Base-by-base conservation (phyloP, 2,329 filamentous ascomycete species). In the Aspergillus sp. region DNA sequence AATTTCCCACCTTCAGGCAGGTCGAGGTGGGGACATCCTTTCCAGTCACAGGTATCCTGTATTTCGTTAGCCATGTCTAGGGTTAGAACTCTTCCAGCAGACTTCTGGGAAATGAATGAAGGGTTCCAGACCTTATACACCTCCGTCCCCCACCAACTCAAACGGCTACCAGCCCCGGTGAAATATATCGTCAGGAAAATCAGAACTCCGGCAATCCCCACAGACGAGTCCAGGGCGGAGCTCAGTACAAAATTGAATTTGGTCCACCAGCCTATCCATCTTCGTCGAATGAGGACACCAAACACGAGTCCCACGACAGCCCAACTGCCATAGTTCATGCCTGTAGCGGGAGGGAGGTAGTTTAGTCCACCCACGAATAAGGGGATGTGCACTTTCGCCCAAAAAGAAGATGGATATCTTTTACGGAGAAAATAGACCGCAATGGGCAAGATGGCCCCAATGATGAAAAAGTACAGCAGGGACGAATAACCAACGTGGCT, bases 201-300 rank as follows among this genome's bases (percentile, higher is more conserved):
- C 3, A 66, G 38, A 13, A 64, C 60, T 0, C 63, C 64, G 0
- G 62, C 63, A 19, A 65, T 53, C 1, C 62, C 57, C 3, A 67
- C 63, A 1, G 61, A 62, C 3, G 62, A 63, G 33, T 89, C 86
- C 42, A 89, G 73, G 1, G 83, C 86, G 0, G 85, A 85, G 32
- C 84, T 87, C 1, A 84, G 82, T 62, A 88, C 79, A 66, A 89
- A 89, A 71, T 89, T 89, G 70, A 88, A 89, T 67, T 85, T 84
- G 59, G 83, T 71, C 86, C 86, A 89, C 86, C 86, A 89, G 79
- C 65, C 80, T 82, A 47, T 79, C 77, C 43, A 81, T 78, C 66
- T 80, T 79, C 63, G 89, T 76, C 58, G 79, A 79, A 57, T 77
- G 83, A 65, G 9, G 26, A 30, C 26, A 7, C 87, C 87, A 73